Evolutionary conservation across 345 rosid species (phyloP).

Genomic region (Linum tenue): DNA sequence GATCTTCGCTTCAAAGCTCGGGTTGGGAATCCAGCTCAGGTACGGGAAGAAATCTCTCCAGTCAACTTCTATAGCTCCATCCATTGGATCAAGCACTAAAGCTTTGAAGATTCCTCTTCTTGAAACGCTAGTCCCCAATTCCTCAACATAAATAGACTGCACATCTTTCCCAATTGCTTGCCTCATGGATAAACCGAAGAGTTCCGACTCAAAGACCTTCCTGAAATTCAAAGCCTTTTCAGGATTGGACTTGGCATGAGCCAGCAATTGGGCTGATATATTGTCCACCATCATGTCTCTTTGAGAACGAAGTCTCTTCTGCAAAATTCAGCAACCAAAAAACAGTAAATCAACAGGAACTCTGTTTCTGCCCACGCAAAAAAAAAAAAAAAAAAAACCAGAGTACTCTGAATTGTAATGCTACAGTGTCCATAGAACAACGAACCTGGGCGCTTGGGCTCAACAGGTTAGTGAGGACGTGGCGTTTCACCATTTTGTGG

Average conservation of each 20-base stretch:
- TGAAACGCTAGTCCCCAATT: constrained; percentile 46
- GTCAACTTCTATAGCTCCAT: constrained; percentile 73
- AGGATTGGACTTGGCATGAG: constrained; percentile 27
- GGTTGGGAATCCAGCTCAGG: constrained; percentile 71
- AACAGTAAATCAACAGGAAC: background rate
- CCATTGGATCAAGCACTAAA: constrained; percentile 68
- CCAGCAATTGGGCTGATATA: constrained; percentile 30
- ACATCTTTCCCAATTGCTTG: constrained; percentile 61
- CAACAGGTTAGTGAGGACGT: constrained; percentile 41
- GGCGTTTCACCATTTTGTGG: constrained; percentile 55
- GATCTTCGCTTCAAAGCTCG: constrained; percentile 41
- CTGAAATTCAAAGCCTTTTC: constrained; percentile 55
- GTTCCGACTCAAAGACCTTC: constrained; percentile 60
- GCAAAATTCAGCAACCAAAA: constrained; percentile 8
- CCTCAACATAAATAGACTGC: constrained; percentile 56
- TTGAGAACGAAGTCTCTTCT: constrained; percentile 52
- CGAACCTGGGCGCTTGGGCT: constrained; percentile 75
- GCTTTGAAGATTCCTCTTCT: constrained; percentile 42
- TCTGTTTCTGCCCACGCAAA: background rate
- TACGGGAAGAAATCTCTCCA: constrained; percentile 97
- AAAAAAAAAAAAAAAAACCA: too few relatives aligned
- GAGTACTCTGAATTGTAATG: background rate
- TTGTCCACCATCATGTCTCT: constrained; percentile 55
- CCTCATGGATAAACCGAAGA: constrained; percentile 57
- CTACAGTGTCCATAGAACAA: background rate